A percentile compares a stretch with the other conserved stretches of the same genome.
Conservation (phyloP, 202 grass and related monocot species). For the Saccharum hybrid region DNA sequence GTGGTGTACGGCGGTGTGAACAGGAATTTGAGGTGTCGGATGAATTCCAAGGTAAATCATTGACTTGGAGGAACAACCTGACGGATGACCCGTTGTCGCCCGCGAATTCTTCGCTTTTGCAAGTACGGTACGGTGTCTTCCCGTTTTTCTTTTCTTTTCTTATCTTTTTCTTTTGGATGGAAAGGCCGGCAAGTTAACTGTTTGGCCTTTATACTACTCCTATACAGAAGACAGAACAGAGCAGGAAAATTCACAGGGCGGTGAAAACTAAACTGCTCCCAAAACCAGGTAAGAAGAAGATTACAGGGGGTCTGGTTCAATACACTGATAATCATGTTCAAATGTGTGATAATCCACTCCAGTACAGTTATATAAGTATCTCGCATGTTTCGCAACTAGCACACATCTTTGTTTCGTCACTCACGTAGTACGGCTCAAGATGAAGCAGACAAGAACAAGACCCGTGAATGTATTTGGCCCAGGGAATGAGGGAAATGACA, state of each 20-base stretch:
- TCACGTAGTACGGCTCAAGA: background rate
- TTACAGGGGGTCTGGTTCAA: background rate
- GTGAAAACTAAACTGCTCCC: background rate
- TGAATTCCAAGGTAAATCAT: background rate
- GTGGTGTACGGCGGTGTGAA: background rate
- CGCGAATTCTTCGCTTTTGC: background rate
- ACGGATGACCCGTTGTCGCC: background rate
- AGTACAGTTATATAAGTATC: background rate
- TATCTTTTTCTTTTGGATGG: background rate
- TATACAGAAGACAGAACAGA: background rate
- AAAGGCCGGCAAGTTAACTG: background rate
- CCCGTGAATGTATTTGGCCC: constrained; percentile 26
- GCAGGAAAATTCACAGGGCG: background rate
- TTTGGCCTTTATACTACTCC: background rate
- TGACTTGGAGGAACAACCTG: background rate
- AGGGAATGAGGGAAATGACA: background rate
- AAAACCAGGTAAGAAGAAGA: background rate
- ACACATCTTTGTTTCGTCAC: background rate
- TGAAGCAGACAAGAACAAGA: constrained; percentile 4
- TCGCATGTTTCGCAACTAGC: background rate
- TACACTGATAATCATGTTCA: background rate
- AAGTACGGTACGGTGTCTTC: background rate
- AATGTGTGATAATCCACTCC: background rate
- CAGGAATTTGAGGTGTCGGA: background rate
- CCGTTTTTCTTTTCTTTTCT: background rate